phyloP scores from a whole-genome alignment of 2,329 filamentous ascomycete species.

The Cladosporium cucumerinum region DNA sequence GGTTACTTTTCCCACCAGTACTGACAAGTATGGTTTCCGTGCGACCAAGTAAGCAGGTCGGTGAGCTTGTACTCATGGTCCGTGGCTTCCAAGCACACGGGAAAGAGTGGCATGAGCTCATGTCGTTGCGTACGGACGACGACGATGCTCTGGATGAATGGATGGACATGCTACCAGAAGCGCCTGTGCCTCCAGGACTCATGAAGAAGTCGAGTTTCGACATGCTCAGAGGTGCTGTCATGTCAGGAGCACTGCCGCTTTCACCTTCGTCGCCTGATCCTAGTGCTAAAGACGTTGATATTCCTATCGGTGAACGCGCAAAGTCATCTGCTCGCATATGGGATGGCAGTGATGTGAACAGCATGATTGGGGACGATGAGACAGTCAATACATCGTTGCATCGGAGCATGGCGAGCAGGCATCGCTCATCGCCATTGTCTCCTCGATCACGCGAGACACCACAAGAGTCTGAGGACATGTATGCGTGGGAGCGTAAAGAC shows the following conservation, averaged over 20 bases:
- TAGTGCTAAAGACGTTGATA: slow-evolving; percentile 52
- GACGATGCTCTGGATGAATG: slow-evolving; percentile 79
- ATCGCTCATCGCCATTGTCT: slow-evolving; percentile 22
- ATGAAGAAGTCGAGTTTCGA: slow-evolving; percentile 54
- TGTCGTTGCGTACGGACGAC: slow-evolving; percentile 72
- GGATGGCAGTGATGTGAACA: slow-evolving; percentile 40
- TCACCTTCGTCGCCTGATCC: slow-evolving; percentile 21
- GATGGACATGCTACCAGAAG: slow-evolving; percentile 75
- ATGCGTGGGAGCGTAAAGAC: slow-evolving; percentile 14
- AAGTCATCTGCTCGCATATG: slow-evolving; percentile 46
- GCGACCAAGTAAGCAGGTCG: slow-evolving; percentile 66
- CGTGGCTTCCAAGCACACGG: slow-evolving; percentile 62
- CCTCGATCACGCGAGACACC: neutral
- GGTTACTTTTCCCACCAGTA: slow-evolving; percentile 91
- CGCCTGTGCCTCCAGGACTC: slow-evolving; percentile 56
- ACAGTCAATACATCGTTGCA: slow-evolving; percentile 18
- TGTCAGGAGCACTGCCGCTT: slow-evolving; percentile 27
- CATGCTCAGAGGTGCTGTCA: slow-evolving; percentile 27
- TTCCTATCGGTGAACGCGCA: slow-evolving; percentile 60
- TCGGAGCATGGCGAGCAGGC: slow-evolving; percentile 26
- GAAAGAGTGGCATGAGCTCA: slow-evolving; percentile 76
- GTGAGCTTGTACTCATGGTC: slow-evolving; percentile 82
- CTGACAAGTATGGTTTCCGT: slow-evolving; percentile 70
- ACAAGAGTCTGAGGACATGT: neutral
- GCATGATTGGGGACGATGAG: slow-evolving; percentile 24